phyloP scores from a whole-genome alignment of 2,329 filamentous ascomycete species.

The Phaeosphaeriaceae sp. region DNA sequence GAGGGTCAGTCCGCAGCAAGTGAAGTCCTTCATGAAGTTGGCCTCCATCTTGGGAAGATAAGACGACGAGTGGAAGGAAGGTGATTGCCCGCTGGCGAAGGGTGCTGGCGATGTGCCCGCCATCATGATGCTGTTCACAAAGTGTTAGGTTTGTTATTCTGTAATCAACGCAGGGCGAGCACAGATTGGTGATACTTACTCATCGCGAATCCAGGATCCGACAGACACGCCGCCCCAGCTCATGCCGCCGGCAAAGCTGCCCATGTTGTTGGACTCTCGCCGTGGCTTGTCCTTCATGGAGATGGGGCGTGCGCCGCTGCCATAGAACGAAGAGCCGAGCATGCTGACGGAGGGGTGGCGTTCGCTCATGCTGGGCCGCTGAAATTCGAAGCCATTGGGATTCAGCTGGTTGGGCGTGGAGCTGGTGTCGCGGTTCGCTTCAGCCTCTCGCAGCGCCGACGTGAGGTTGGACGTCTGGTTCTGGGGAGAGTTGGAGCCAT shows the following conservation, averaged over 20 bases:
- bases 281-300: slow-evolving; percentile 64
- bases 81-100: slow-evolving; percentile 73
- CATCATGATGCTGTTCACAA: slow-evolving; percentile 80
- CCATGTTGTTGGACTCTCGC: slow-evolving; percentile 66
- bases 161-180: slow-evolving; percentile 2
- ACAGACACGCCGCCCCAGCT: slow-evolving; percentile 97
- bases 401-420: slow-evolving; percentile 53
- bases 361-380: slow-evolving; percentile 45
- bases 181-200: slow-evolving; percentile 70
- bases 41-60: slow-evolving; percentile 96
- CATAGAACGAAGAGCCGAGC: slow-evolving; percentile 59
- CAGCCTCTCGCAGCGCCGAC: slow-evolving; percentile 63
- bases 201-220: slow-evolving; percentile 95
- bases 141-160: slow-evolving; percentile 26
- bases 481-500: slow-evolving; percentile 65
- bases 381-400: slow-evolving; percentile 39
- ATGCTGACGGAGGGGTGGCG: slow-evolving; percentile 64
- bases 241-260: slow-evolving; percentile 77
- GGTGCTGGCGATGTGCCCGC: slow-evolving; percentile 92
- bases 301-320: slow-evolving; percentile 66
- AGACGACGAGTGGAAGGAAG: slow-evolving; percentile 94
- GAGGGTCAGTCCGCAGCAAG: slow-evolving; percentile 88
- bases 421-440: slow-evolving; percentile 39
- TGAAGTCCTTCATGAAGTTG: slow-evolving; percentile 97
- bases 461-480: slow-evolving; percentile 70